Evolutionary conservation across 2,329 filamentous ascomycete genomes (phyloP).

Genomic region (Arachnomyces sp.): DNA sequence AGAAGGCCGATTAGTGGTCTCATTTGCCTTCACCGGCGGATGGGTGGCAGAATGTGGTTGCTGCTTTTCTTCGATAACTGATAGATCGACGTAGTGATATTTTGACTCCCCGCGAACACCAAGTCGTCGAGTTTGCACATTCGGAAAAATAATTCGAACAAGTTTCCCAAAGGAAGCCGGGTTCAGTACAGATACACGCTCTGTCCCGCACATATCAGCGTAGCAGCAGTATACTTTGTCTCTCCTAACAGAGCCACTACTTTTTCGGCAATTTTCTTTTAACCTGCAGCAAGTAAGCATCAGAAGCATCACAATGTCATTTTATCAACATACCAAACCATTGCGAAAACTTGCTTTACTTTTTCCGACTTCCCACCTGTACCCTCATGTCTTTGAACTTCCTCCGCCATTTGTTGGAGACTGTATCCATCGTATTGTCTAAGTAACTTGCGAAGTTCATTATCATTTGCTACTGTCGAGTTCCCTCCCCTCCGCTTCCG

Average conservation of each 20-base stretch:
- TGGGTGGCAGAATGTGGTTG: conserved; percentile 19
- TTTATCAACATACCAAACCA: conserved; percentile 39
- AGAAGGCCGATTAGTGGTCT: too few relatives aligned
- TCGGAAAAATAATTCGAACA: conserved; percentile 90
- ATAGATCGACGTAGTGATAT: conserved; percentile 71
- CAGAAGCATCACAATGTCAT: not conserved
- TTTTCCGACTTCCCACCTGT: conserved; percentile 44
- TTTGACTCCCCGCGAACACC: conserved; percentile 96
- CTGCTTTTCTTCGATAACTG: conserved; percentile 39
- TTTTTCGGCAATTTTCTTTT: conserved; percentile 41
- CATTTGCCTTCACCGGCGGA: too few relatives aligned
- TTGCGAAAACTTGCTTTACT: conserved; percentile 46
- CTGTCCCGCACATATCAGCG: conserved; percentile 82
- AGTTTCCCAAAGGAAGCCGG: conserved; percentile 97
- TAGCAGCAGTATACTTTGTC: conserved; percentile 95
- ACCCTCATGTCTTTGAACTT: conserved; percentile 44
- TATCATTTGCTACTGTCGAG: conserved; percentile 43
- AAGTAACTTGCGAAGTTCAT: conserved; percentile 40
- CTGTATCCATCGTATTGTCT: conserved; percentile 40
- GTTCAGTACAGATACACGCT: conserved; percentile 90
- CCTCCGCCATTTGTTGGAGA: conserved; percentile 40
- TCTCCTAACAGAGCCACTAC: conserved; percentile 66
- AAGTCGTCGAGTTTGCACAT: conserved; percentile 82
- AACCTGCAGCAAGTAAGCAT: conserved; percentile 28
- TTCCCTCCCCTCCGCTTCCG: conserved; percentile 42